A percentile compares a stretch with the other conserved stretches of the same genome.
Evolutionary conservation across 768 basidiomycete genomes (phyloP).

Genomic region (Naganishia antarctica): DNA sequence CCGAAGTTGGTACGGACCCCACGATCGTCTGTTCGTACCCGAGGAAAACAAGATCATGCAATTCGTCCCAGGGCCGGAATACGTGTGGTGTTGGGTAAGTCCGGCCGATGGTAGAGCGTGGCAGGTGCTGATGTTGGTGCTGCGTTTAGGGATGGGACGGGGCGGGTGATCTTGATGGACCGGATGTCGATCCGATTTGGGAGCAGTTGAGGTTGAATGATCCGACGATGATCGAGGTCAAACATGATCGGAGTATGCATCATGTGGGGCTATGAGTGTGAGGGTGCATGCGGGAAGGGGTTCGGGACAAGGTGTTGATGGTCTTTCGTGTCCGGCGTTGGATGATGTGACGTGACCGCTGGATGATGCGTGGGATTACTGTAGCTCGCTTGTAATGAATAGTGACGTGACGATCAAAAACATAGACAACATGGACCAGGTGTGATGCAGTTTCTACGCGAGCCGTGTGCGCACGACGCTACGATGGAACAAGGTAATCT

Average conservation of each 20-base stretch:
- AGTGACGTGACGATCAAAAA: too few species aligned
- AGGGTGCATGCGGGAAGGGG: not conserved
- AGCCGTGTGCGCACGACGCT: too few species aligned
- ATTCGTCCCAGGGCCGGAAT: conserved; percentile 74
- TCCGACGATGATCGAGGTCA: conserved; percentile 61
- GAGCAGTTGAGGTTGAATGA: conserved; percentile 64
- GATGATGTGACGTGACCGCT: too few species aligned
- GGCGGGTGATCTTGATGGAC: conserved; percentile 93
- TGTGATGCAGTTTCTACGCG: too few species aligned
- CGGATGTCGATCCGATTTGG: conserved; percentile 95
- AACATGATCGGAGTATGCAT: conserved; percentile 58
- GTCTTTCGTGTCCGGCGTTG: too few species aligned
- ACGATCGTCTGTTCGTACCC: conserved; percentile 84
- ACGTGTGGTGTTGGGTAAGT: conserved; percentile 61
- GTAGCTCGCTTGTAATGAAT: too few species aligned
- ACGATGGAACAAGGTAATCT: not conserved
- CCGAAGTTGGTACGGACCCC: conserved; percentile 95
- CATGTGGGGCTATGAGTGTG: not conserved
- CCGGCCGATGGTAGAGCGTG: not conserved
- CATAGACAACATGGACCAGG: too few species aligned
- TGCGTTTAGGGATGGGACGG: conserved; percentile 91
- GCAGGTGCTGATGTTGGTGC: not conserved
- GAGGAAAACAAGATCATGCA: conserved; percentile 75
- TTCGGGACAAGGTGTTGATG: too few species aligned
- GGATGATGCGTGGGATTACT: too few species aligned